phyloP scores from a whole-genome alignment of 2,329 filamentous ascomycete genomes.

The Pseudocercospora fijiensis region DNA sequence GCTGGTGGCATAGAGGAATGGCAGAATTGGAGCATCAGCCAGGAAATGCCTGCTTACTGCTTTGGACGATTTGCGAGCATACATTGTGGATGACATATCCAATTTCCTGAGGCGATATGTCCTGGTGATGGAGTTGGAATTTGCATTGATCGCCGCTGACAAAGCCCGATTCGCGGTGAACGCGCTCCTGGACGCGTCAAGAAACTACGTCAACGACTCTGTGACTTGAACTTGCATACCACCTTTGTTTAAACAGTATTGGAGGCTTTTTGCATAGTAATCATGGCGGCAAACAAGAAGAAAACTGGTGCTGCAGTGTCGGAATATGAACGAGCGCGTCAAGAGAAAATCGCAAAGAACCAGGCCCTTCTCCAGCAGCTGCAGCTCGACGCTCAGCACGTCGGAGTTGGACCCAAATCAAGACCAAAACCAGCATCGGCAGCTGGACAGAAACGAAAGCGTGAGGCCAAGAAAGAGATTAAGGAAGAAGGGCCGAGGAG shows the following conservation, averaged over 20 bases:
- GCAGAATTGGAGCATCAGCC: constrained; percentile 18
- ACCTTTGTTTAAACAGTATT: not conserved
- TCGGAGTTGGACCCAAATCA: constrained; percentile 62
- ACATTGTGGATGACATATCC: not conserved
- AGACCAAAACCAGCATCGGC: constrained; percentile 51
- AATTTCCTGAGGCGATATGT: not conserved
- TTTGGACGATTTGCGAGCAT: not conserved
- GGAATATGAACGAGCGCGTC: constrained; percentile 84
- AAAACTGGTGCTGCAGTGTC: constrained; percentile 44
- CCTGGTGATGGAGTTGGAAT: not conserved
- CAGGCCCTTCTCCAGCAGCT: constrained; percentile 79
- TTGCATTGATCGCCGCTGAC: not conserved
- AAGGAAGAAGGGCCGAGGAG: constrained; percentile 56
- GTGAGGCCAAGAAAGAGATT: constrained; percentile 55
- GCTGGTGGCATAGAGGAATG: constrained; percentile 36
- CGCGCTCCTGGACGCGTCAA: constrained; percentile 8
- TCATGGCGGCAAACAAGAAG: constrained; percentile 27
- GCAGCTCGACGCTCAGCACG: constrained; percentile 64
- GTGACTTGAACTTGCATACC: not conserved
- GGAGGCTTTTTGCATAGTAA: not conserved
- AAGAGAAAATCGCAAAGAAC: constrained; percentile 84
- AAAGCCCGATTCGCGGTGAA: constrained; percentile 7
- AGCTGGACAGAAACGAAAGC: constrained; percentile 42
- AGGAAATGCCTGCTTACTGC: not conserved
- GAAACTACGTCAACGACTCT: constrained; percentile 22